A percentile compares a stretch with the other conserved stretches of the same genome.
Conservation (phyloP, 2,329 filamentous ascomycete species). For the Pseudogymnoascus sp. region DNA sequence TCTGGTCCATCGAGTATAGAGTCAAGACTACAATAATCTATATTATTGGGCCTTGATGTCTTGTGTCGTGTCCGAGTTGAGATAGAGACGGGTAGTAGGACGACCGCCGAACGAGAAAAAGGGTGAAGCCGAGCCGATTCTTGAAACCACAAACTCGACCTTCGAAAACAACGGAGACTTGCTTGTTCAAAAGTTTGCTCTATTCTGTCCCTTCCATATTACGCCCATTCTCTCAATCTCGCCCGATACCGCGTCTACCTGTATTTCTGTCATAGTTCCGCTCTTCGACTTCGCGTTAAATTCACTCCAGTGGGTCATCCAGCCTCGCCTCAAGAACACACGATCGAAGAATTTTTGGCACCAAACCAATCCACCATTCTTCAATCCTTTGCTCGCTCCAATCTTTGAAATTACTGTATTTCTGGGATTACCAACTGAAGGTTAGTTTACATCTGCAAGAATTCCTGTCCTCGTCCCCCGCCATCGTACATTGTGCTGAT, state of each 20-base stretch:
- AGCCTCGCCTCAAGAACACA: slow-evolving; percentile 7
- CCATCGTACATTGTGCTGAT: slow-evolving; percentile 5
- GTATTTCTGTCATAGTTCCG: slow-evolving; percentile 7
- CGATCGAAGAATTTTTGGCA: slow-evolving; percentile 3
- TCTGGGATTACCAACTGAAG: background rate
- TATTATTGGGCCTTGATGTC: slow-evolving; percentile 7
- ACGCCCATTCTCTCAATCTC: slow-evolving; percentile 4
- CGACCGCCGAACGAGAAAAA: background rate
- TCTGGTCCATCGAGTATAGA: background rate
- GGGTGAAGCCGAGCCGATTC: slow-evolving; percentile 3
- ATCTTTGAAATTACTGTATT: slow-evolving; percentile 4
- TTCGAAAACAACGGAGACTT: background rate
- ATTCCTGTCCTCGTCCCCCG: background rate
- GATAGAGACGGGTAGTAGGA: slow-evolving; percentile 6
- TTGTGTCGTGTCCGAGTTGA: slow-evolving; percentile 7
- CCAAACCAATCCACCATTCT: background rate
- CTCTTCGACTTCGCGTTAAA: slow-evolving; percentile 3
- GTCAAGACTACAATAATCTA: background rate
- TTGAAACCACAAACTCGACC: background rate
- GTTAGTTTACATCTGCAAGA: background rate
- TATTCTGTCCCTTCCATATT: slow-evolving; percentile 4
- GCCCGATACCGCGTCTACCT: background rate
- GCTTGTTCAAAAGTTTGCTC: background rate
- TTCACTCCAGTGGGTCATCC: slow-evolving; percentile 8
- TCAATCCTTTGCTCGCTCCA: slow-evolving; percentile 3